Conservation (phyloP, 306 rosid genomes). For the Cyclanthera cordifolia region DNA sequence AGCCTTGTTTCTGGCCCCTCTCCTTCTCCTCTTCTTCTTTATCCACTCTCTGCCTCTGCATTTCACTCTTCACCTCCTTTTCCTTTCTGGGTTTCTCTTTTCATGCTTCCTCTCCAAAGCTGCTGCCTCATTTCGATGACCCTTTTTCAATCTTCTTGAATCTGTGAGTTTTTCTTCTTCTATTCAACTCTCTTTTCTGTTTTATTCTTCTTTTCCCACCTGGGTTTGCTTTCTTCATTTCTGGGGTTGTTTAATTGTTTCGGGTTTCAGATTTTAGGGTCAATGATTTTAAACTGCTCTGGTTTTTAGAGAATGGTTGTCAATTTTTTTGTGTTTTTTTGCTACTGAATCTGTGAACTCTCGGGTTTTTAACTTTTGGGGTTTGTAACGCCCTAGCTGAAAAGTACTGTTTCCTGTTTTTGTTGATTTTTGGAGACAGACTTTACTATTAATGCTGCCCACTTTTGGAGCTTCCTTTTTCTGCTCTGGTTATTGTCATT, state of each 20-base stretch:
- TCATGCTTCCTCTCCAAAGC: neutral
- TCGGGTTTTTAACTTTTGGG: neutral
- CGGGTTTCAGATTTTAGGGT: too few species aligned
- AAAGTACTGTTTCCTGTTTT: neutral
- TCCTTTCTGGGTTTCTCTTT: neutral
- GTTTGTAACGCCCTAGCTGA: neutral
- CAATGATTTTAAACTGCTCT: too few species aligned
- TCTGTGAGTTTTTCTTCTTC: neutral
- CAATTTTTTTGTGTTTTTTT: neutral
- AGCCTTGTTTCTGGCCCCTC: constrained; percentile 3
- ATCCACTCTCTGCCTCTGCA: neutral
- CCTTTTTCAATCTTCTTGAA: neutral
- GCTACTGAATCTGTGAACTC: neutral
- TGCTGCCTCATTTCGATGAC: neutral
- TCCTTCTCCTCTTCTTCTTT: neutral
- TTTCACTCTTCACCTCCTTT: neutral
- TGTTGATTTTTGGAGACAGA: neutral
- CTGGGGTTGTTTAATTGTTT: neutral
- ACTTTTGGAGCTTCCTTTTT: neutral
- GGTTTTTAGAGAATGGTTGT: neutral
- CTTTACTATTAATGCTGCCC: neutral
- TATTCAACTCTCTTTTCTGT: neutral
- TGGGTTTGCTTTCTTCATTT: neutral
- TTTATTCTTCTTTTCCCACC: neutral
- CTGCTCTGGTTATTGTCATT: neutral